Evolutionary conservation across 768 basidiomycete genomes (phyloP), one percentile per base, ranked within the genome.

Genomic region (Hortiboletus campestris): DNA sequence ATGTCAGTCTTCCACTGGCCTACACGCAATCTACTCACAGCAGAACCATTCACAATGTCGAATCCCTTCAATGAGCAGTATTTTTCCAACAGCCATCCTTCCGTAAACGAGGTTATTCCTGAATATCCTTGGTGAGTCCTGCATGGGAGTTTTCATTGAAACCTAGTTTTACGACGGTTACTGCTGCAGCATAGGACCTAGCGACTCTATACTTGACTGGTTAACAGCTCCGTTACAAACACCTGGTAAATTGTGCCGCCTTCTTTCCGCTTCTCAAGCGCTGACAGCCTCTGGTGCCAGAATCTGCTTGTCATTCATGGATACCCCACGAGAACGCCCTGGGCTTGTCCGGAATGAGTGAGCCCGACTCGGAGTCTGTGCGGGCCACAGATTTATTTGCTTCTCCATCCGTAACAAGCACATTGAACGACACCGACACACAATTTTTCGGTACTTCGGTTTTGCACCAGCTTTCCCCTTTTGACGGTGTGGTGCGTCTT

Each of bases 211-310:
- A 10, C 5, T 19, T 19, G 6, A 43, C 20, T 42, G 20, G 40
- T 0, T 4, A 6, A 31, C 8, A 6, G 4, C 16, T 3, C 1
- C 17, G 2, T 25, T 25, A 13, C 46, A 13, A 17, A 17, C 10
- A 7, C 25, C 25, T 36, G 40, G 63, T 58, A 35, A 49, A 29
- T 14, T 46, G 9, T 38, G 12, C 7, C 22, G 9, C 25, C 16
- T 20, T 9, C 16, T 25, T 7, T 47, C 14, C 9, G 9, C 11
- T 19, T 20, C 3, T 49, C 43, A 8, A 19, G 28, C 6, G 13
- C 8, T 52, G 12, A 64, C n/a, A 16, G 5, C 5, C 22, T 25
- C 14, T 28, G 17, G 36, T 19, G 1, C 38, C 42, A 66, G 63
- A 46, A 25, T 3, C 6, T 40, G 1, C 20, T 20, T 22, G 13